phyloP scores from a whole-genome alignment of 257 asterid genomes.

The Fraxinus americana region DNA sequence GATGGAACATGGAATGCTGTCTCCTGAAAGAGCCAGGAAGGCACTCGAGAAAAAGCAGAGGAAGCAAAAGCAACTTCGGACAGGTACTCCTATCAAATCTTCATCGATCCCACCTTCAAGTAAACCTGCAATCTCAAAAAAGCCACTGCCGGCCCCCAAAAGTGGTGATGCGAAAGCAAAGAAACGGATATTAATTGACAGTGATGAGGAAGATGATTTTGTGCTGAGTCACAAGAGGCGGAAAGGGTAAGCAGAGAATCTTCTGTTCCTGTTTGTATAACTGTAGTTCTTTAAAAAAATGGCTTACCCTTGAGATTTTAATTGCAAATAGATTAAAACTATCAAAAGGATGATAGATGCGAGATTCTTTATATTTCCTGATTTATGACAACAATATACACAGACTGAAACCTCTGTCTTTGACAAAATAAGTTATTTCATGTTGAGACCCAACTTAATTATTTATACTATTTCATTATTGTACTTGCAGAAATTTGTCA shows the following conservation, averaged over 20 bases:
- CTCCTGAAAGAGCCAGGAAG: conserved; percentile 73
- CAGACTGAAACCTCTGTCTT: too few relatives aligned
- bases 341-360: background rate
- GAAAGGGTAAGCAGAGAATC: conserved; percentile 45
- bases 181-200: conserved; percentile 48
- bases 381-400: background rate
- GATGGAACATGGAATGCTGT: conserved; percentile 91
- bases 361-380: conserved; percentile 26
- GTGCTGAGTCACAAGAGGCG: conserved; percentile 67
- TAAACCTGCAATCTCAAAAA: conserved; percentile 64
- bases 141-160: conserved; percentile 50
- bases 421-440: background rate
- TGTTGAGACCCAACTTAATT: background rate
- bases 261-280: conserved; percentile 24
- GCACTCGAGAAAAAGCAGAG: conserved; percentile 82
- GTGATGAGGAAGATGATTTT: conserved; percentile 64
- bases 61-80: conserved; percentile 74
- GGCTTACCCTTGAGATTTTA: background rate
- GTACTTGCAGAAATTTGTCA: background rate
- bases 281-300: background rate
- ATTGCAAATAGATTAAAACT: conserved; percentile 3
- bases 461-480: background rate
- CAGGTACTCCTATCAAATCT: conserved; percentile 71
- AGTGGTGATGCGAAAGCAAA: conserved; percentile 66
- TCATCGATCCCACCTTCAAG: conserved; percentile 44